These are phyloP conservation scores for Fusarium concolor DNA, from an alignment of 2,329 filamentous ascomycete species.

Conservation along the genomic window DNA sequence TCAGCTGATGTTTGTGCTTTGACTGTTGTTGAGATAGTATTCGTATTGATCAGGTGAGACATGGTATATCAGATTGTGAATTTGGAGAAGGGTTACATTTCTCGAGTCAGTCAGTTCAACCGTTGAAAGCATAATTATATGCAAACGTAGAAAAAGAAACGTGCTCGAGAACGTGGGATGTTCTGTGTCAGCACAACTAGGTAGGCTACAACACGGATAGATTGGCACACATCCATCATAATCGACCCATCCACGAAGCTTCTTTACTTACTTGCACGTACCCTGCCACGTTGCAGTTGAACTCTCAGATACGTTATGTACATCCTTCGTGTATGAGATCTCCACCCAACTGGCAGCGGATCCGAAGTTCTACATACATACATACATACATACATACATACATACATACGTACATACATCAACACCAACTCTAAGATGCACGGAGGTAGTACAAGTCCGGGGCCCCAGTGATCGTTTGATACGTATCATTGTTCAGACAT, in stretches of 20 bases:
- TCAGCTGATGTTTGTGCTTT: background rate
- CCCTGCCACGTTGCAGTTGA: constrained; percentile 15
- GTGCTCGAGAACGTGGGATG: background rate
- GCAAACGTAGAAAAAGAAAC: background rate
- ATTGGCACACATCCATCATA: constrained; percentile 14
- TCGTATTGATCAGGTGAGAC: background rate
- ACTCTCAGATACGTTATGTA: background rate
- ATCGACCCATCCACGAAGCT: constrained; percentile 22
- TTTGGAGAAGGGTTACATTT: constrained; percentile 19
- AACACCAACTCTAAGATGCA: constrained; percentile 13
- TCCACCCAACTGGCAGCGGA: constrained; percentile 32
- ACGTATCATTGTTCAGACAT: background rate
- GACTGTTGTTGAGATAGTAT: background rate
- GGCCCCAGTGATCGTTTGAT: constrained; percentile 25
- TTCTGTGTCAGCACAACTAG: background rate
- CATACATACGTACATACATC: constrained; percentile 10
- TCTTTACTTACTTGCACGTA: background rate
- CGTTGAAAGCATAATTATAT: background rate
- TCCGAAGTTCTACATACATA: constrained; percentile 37
- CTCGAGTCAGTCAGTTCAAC: background rate
- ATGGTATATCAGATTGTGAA: background rate
- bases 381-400: constrained; percentile 19
- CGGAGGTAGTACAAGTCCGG: constrained; percentile 23
- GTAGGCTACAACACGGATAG: background rate
- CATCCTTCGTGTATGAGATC: background rate